Percentiles rank a stretch among this genome's conserved stretches.
Conservation (phyloP, 1,139 yeast species). For the Nadsonia commutata region DNA sequence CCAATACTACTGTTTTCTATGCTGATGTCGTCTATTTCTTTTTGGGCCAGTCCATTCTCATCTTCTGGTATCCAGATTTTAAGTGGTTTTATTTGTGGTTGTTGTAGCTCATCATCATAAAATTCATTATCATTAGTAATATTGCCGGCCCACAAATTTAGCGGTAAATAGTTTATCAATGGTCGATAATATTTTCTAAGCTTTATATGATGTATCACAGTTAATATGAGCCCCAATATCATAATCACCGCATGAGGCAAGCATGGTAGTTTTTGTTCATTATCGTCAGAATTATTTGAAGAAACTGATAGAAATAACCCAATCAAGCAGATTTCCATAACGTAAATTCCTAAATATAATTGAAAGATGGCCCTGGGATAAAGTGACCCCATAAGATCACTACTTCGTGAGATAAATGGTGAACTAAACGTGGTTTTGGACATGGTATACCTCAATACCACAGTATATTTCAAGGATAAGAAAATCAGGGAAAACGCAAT, state of each 20-base stretch:
- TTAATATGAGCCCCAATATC: conserved; percentile 2
- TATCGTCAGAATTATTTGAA: conserved; percentile 3
- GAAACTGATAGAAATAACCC: conserved; percentile 43
- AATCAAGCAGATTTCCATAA: conserved; percentile 71
- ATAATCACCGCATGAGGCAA: conserved; percentile 3
- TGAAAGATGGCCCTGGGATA: conserved; percentile 83
- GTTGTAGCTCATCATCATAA: no score
- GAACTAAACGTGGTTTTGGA: conserved; percentile 70
- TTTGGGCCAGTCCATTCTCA: no score
- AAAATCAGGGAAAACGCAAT: conserved; percentile 57
- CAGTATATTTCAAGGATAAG: conserved; percentile 65
- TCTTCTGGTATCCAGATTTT: no score
- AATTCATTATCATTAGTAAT: no score
- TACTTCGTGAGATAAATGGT: no score
- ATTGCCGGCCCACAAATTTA: no score
- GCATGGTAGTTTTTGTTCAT: conserved; percentile 2
- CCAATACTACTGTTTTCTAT: no score
- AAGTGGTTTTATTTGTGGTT: no score
- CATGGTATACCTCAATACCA: conserved; percentile 55
- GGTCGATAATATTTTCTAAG: no score
- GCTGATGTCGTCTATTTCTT: no score
- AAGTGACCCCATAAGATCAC: no score
- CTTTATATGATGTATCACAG: conserved; percentile 2
- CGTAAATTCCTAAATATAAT: conserved; percentile 72
- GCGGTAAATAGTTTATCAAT: no score